Conservation (phyloP, 306 rosid genomes). For the Sphenostylis stenocarpa region DNA sequence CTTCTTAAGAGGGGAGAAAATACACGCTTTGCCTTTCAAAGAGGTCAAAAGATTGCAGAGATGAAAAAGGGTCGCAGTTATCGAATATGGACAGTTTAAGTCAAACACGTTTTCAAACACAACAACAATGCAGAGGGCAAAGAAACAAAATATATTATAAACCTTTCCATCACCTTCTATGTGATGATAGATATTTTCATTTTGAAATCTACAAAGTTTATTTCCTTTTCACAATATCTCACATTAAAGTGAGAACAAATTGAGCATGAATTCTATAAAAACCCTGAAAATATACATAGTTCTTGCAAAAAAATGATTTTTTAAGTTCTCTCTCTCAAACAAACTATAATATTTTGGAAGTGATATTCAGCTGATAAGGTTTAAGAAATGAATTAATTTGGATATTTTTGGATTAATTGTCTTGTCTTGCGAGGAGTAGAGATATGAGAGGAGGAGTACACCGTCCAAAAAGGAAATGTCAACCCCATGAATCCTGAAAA, state of each 20-base stretch:
- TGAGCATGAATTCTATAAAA: no score
- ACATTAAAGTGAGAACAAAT: no score
- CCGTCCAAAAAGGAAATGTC: conserved; percentile 62
- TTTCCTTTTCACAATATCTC: no score
- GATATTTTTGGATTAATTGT: neutral
- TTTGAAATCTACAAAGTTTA: conserved; percentile 22
- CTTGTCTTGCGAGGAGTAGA: neutral
- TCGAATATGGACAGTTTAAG: conserved; percentile 49
- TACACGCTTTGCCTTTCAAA: conserved; percentile 51
- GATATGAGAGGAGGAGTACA: conserved; percentile 14
- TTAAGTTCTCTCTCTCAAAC: no score
- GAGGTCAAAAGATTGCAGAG: conserved; percentile 65
- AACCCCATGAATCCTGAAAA: conserved; percentile 58
- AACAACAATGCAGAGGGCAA: conserved; percentile 29
- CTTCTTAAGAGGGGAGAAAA: conserved; percentile 49
- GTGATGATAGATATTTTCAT: conserved; percentile 1
- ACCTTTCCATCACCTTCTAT: neutral
- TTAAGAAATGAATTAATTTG: no score
- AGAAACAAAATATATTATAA: neutral
- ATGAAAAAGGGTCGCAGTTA: conserved; percentile 35
- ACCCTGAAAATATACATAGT: no score
- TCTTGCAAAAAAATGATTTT: no score
- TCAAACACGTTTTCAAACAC: conserved; percentile 87
- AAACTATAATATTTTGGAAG: no score
- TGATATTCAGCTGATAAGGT: no score